These are phyloP conservation scores for Paramyrothecium roridum DNA, from an alignment of 2,329 filamentous ascomycete species.

Conservation along the genomic window DNA sequence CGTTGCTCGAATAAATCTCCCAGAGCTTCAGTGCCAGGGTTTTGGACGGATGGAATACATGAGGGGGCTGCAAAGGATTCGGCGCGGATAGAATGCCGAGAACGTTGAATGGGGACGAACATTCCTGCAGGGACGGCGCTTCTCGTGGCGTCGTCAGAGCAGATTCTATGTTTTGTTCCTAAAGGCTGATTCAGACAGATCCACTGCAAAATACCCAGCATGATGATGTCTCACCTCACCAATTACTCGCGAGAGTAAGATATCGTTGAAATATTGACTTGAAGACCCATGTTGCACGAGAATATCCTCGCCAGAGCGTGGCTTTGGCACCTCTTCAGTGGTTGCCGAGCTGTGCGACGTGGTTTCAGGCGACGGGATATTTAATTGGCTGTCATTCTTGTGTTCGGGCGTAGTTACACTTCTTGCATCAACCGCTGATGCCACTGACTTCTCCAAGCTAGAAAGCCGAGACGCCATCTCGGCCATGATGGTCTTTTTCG, in stretches of 20 bases:
- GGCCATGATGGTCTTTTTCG: slow-evolving; percentile 18
- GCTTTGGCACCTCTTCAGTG: not conserved
- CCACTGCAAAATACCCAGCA: not conserved
- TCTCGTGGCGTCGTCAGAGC: not conserved
- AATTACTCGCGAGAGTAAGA: slow-evolving; percentile 23
- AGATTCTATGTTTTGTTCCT: slow-evolving; percentile 7
- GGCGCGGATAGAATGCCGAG: slow-evolving; percentile 23
- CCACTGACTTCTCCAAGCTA: slow-evolving; percentile 21
- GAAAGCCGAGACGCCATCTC: slow-evolving; percentile 25
- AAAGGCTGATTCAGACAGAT: not conserved
- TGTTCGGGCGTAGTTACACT: not conserved
- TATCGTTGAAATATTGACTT: slow-evolving; percentile 26
- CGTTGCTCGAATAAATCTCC: slow-evolving; percentile 21
- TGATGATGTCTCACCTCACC: slow-evolving; percentile 14
- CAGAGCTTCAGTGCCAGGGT: slow-evolving; percentile 23
- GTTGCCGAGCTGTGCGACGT: not conserved
- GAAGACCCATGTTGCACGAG: slow-evolving; percentile 21
- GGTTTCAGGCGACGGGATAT: not conserved
- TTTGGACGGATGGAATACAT: slow-evolving; percentile 19
- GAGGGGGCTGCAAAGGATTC: slow-evolving; percentile 3
- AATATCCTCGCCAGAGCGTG: slow-evolving; percentile 14
- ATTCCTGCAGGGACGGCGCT: not conserved
- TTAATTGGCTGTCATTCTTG: not conserved
- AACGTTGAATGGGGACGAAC: not conserved
- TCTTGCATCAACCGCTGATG: not conserved